Evolutionary conservation across 345 rosid genomes (phyloP), one percentile per base, ranked within the genome.

Genomic region (Lumnitzera littorea): DNA sequence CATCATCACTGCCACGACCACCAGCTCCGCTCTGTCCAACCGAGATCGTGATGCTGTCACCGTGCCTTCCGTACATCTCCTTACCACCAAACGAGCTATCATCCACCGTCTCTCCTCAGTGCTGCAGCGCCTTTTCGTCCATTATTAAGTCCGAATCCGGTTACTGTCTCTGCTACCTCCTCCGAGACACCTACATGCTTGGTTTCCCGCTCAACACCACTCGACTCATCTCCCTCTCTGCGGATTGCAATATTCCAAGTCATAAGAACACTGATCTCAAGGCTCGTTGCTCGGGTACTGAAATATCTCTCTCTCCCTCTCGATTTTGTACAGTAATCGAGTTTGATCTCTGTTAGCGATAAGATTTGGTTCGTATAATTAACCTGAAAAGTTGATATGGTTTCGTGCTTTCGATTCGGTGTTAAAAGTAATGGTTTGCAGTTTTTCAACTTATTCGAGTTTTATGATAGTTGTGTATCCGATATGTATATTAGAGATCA

Each of bases 201-300:
- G 91, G 96, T 41, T 91, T 91, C 72, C 92, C 95, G 14, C 64
- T 89, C 72, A 84, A 88, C 71, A 46, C 67, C 67, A 68, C 87
- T 41, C 77, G 84, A 70, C 50, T 89, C 53, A 41, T 65, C 69
- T 82, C 87, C 10, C 76, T 91, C 53, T 70, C 92, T 11, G 67
- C 75, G 27, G 62, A 72, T 60, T 91, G 98, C 54, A 36, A 51
- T n/a, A 57, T 62, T 13, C 23, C 5, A 25, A 51, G 31, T 23
- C 57, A 50, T 9, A 56, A 46, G 46, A 75, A 87, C 36, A 25
- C 13, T 13, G 46, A 55, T 13, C 50, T 80, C 55, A 82, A 76
- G 6, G 74, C 78, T 43, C 69, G 74, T 46, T 89, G 98, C 66
- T 80, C 84, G 53, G 72, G 72, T 52, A 51, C 69, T 48, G 36